phyloP scores from a whole-genome alignment of 2,329 filamentous ascomycete genomes.

The Berkeleyomyces rouxiae region DNA sequence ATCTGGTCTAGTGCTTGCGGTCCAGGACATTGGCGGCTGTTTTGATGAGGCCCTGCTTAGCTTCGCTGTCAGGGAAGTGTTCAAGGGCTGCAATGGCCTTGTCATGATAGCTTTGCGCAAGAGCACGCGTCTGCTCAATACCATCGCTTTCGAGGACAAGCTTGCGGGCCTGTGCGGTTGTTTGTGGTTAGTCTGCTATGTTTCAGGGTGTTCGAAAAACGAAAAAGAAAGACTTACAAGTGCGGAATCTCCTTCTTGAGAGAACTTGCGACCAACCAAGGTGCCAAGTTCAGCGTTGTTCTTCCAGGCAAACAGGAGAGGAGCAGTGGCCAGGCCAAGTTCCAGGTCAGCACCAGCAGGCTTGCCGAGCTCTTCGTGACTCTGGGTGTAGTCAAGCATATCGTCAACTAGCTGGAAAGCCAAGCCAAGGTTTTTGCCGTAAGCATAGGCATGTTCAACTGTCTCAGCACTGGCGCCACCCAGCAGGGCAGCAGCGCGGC shows the following conservation, averaged over 20 bases:
- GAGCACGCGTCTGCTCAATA: slow-evolving; percentile 75
- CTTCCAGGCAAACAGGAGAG: slow-evolving; percentile 91
- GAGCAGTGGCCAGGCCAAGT: slow-evolving; percentile 82
- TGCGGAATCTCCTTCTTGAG: slow-evolving; percentile 64
- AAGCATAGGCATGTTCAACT: slow-evolving; percentile 79
- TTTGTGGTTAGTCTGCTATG: too few species aligned
- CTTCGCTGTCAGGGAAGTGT: slow-evolving; percentile 81
- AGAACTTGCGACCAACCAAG: slow-evolving; percentile 84
- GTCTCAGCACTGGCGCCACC: slow-evolving; percentile 61
- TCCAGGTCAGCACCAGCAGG: slow-evolving; percentile 89
- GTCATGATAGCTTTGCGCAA: slow-evolving; percentile 82
- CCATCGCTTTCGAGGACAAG: slow-evolving; percentile 72
- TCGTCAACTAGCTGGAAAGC: slow-evolving; percentile 97
- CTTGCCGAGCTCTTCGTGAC: slow-evolving; percentile 73
- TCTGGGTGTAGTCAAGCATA: slow-evolving; percentile 90
- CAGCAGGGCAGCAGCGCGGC: slow-evolving; percentile 73
- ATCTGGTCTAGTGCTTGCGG: slow-evolving; percentile 53
- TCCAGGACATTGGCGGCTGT: slow-evolving; percentile 90
- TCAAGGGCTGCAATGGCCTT: slow-evolving; percentile 74
- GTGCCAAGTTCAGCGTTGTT: slow-evolving; percentile 67
- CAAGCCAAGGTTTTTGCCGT: slow-evolving; percentile 83
- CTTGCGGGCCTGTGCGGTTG: slow-evolving; percentile 52
- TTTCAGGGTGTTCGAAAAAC: background rate
- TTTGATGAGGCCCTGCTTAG: slow-evolving; percentile 76
- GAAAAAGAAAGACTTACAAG: slow-evolving; percentile 40